phyloP scores from a whole-genome alignment of 1,139 yeast genomes.

The Scheffersomyces insectosa region DNA sequence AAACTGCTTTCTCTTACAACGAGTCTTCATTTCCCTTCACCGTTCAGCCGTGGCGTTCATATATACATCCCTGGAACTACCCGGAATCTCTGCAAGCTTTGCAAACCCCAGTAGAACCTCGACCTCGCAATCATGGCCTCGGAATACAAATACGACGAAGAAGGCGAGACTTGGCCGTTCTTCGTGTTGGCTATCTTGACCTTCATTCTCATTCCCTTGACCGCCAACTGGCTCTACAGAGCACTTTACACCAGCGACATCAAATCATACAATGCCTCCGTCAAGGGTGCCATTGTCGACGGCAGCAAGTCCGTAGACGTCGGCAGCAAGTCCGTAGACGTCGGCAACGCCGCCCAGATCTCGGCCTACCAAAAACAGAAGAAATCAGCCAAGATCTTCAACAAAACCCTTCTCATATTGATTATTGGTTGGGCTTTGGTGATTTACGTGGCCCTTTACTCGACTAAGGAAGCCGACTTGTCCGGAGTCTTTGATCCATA shows the following conservation, averaged over 20 bases:
- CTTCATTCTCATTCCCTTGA: slow-evolving; percentile 66
- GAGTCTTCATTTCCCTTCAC: too few species aligned
- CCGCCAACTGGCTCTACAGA: slow-evolving; percentile 47
- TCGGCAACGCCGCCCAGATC: slow-evolving; percentile 46
- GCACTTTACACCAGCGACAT: slow-evolving; percentile 24
- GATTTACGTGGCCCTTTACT: slow-evolving; percentile 46
- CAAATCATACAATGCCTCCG: slow-evolving; percentile 20
- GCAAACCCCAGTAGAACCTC: not conserved
- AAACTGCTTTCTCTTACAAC: too few species aligned
- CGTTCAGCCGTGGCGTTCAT: too few species aligned
- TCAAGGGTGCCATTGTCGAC: slow-evolving; percentile 36
- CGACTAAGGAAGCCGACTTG: slow-evolving; percentile 51
- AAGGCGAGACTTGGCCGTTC: slow-evolving; percentile 95
- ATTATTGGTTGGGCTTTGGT: slow-evolving; percentile 70
- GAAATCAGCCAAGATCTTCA: slow-evolving; percentile 41
- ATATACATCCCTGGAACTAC: too few species aligned
- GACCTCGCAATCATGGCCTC: slow-evolving; percentile 32
- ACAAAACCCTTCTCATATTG: slow-evolving; percentile 47
- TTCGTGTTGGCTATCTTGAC: slow-evolving; percentile 73
- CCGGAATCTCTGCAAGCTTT: too few species aligned
- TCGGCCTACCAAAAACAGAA: slow-evolving; percentile 39
- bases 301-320: slow-evolving; percentile 34
- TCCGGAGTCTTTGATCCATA: slow-evolving; percentile 80
- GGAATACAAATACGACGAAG: slow-evolving; percentile 81
- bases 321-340: slow-evolving; percentile 40